These are phyloP conservation scores for Neurospora africana DNA, from an alignment of 495 filamentous ascomycete species.

Conservation along the genomic window DNA sequence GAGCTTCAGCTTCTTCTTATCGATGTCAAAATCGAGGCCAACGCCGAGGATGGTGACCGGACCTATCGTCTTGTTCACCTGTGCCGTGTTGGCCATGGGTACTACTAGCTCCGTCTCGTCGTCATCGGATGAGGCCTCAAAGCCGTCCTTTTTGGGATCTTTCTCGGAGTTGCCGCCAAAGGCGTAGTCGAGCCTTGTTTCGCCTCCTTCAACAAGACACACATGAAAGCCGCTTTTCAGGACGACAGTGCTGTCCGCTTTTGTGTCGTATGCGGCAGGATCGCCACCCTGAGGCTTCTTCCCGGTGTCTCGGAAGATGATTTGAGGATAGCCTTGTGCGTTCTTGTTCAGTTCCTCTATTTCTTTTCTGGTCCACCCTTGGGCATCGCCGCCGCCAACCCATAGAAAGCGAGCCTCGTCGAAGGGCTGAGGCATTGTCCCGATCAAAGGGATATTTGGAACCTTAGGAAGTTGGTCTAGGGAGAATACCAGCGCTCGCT, in stretches of 20 bases:
- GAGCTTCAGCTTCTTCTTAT: slow-evolving; percentile 16
- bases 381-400: slow-evolving; percentile 15
- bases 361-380: neutral
- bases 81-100: slow-evolving; percentile 2
- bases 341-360: neutral
- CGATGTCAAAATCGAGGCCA: slow-evolving; percentile 22
- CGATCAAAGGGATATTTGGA: slow-evolving; percentile 24
- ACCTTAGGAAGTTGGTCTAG: slow-evolving; percentile 12
- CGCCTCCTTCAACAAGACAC: neutral
- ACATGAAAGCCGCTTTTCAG: neutral
- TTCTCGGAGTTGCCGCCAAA: neutral
- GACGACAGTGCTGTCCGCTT: neutral
- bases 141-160: neutral
- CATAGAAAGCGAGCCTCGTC: slow-evolving; percentile 31
- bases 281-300: neutral
- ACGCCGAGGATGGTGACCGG: slow-evolving; percentile 23
- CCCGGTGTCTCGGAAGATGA: neutral
- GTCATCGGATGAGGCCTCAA: neutral
- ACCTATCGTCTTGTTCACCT: slow-evolving; percentile 21
- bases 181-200: neutral
- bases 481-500: slow-evolving; percentile 10
- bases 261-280: neutral
- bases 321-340: neutral
- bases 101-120: neutral
- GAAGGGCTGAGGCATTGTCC: slow-evolving; percentile 29